Conservation (phyloP, 2,329 filamentous ascomycete genomes). For the Epichloe elymi region DNA sequence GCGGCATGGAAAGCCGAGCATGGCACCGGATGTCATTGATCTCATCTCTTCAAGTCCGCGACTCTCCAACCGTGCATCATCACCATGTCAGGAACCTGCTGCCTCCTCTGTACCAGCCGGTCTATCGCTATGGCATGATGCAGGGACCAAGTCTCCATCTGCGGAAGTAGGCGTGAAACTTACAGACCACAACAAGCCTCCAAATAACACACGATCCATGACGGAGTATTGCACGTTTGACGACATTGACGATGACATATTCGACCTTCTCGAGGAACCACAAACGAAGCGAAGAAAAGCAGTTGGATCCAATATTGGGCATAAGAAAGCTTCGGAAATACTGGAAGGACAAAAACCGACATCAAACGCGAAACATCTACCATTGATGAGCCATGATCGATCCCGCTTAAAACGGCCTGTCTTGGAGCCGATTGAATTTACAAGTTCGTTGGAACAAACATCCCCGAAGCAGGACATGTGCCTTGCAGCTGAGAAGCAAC, state of each 20-base stretch:
- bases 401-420: background rate
- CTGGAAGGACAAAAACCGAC: too few relatives aligned
- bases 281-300: constrained; percentile 1
- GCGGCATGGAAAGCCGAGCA: constrained; percentile 4
- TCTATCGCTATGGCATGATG: background rate
- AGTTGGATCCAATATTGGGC: background rate
- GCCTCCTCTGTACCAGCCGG: background rate
- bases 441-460: constrained; percentile 19
- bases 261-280: background rate
- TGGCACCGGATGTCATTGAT: constrained; percentile 22
- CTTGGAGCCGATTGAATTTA: constrained; percentile 22
- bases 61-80: background rate
- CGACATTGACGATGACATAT: background rate
- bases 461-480: background rate
- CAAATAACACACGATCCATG: background rate
- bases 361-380: background rate
- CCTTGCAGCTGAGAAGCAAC: background rate
- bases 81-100: background rate
- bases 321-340: background rate
- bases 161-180: background rate
- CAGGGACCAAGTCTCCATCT: background rate
- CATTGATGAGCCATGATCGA: background rate
- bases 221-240: background rate
- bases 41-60: constrained; percentile 24
- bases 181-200: background rate